Base-by-base conservation (phyloP, 768 basidiomycete genomes). In the Russula griseocarnosa region DNA sequence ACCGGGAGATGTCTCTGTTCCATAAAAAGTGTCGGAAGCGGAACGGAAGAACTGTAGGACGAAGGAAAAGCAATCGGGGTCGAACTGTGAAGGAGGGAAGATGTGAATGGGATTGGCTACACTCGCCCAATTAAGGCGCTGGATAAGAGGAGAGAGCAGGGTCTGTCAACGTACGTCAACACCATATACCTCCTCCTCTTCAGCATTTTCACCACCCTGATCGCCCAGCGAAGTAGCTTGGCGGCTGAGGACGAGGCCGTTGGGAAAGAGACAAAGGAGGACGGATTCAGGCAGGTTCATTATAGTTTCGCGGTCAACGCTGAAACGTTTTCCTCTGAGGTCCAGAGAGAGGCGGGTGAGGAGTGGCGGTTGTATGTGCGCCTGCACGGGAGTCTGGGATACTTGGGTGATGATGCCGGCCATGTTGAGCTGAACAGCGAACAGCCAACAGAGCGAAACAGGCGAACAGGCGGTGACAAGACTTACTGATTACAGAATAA, bases 251-350 rank as follows among this genome's bases (percentile, higher is more conserved):
- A 98, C 94, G 65, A 98, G 85, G 22, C 96, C 97, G 71, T 98
- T 98, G 11, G 97, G 97, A 73, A 98, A 99, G 66, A 99, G 81
- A 75, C 95, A 98, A 42, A 99, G 79, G 58, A 98, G 81, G 52
- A 99, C 94, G 20, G 92, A 94, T 83, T 99, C 97, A 2, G 97
- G 97, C 22, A 99, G 82, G 74, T 95, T 93, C 94, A 98, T 97
- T 73, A 99, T 88, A 7, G 91, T 94, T 78, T 98, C 96, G 69
- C 96, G 83, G 77, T 98, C 97, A 50, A 99, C 93, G 65, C 91
- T 87, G 77, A 98, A 95, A 66, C 94, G 87, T 69, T 77, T 82
- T 61, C 94, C 94, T 67, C 97, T 86, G 42, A 99, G 83, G 77
- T 98, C 97, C 69, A 99, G 86, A 59, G 90, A 83, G 70, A 99